Evolutionary conservation across 805 yeast genomes (phyloP).

Genomic region (Candida xyloterini): DNA sequence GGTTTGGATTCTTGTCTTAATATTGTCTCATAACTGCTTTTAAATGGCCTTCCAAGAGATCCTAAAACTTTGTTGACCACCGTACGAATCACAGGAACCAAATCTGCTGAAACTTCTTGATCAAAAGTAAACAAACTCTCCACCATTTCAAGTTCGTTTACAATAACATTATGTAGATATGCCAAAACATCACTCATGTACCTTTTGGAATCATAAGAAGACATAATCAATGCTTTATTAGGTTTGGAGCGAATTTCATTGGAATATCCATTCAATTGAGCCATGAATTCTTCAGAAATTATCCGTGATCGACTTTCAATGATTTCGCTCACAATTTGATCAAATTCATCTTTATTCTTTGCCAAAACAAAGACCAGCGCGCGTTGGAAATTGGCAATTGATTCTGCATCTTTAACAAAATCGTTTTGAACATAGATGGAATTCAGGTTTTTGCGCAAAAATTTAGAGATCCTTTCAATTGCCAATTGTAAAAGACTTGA

Average conservation of each 20-base stretch:
- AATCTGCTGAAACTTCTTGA: conserved; percentile 22
- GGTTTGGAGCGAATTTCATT: conserved; percentile 18
- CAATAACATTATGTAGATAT: conserved; percentile 78
- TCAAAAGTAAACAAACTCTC: conserved; percentile 53
- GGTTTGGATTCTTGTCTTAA: conserved; percentile 63
- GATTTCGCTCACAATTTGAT: conserved; percentile 58
- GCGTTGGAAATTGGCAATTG: conserved; percentile 29
- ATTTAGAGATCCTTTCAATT: conserved; percentile 50
- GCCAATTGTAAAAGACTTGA: conserved; percentile 50
- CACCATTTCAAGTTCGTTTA: conserved; percentile 80
- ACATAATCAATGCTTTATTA: conserved; percentile 50
- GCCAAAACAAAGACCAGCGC: conserved; percentile 30
- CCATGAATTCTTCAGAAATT: conserved; percentile 63
- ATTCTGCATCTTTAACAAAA: conserved; percentile 17
- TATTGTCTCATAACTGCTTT: conserved; percentile 63
- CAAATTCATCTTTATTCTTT: conserved; percentile 49
- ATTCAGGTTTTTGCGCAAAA: conserved; percentile 31
- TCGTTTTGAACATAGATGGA: conserved; percentile 23
- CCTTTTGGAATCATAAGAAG: conserved; percentile 77
- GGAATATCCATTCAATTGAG: conserved; percentile 45
- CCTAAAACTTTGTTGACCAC: conserved; percentile 50
- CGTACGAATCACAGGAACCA: conserved; percentile 27
- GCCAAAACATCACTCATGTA: conserved; percentile 88
- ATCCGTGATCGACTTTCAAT: conserved; percentile 64
- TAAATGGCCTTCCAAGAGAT: conserved; percentile 56